phyloP scores from a whole-genome alignment of 805 yeast genomes.

The Pichia sporocuriosa region DNA sequence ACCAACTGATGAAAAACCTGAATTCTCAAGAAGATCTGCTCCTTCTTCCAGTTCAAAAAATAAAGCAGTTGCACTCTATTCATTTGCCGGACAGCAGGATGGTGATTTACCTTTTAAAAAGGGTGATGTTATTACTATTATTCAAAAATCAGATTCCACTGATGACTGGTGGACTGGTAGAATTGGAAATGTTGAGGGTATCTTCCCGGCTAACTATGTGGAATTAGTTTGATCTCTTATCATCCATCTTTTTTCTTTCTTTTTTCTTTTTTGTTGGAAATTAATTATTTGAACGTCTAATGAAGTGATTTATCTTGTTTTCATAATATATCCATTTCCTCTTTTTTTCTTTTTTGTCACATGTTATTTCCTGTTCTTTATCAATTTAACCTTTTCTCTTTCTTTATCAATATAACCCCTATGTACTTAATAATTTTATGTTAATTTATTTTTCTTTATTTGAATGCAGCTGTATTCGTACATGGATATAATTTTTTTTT shows the following conservation, averaged over 20 bases:
- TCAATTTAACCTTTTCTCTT: too few relatives aligned
- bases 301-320: too few relatives aligned
- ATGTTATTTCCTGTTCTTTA: too few relatives aligned
- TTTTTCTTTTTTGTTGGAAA: neutral
- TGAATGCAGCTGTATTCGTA: too few relatives aligned
- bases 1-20: slow-evolving; percentile 29
- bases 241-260: neutral
- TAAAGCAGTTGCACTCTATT: slow-evolving; percentile 84
- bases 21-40: slow-evolving; percentile 23
- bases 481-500: too few relatives aligned
- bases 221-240: slow-evolving; percentile 43
- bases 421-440: too few relatives aligned
- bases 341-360: too few relatives aligned
- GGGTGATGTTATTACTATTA: slow-evolving; percentile 86
- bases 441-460: too few relatives aligned
- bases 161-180: slow-evolving; percentile 99
- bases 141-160: slow-evolving; percentile 77
- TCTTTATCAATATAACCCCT: too few relatives aligned
- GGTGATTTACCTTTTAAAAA: slow-evolving; percentile 91
- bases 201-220: slow-evolving; percentile 96
- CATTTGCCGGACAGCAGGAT: slow-evolving; percentile 86
- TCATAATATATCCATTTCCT: too few relatives aligned
- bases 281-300: too few relatives aligned
- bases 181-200: slow-evolving; percentile 76
- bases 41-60: slow-evolving; percentile 40